Conservation (phyloP, 2,329 filamentous ascomycete genomes). For the Cladosporium oxysporum region DNA sequence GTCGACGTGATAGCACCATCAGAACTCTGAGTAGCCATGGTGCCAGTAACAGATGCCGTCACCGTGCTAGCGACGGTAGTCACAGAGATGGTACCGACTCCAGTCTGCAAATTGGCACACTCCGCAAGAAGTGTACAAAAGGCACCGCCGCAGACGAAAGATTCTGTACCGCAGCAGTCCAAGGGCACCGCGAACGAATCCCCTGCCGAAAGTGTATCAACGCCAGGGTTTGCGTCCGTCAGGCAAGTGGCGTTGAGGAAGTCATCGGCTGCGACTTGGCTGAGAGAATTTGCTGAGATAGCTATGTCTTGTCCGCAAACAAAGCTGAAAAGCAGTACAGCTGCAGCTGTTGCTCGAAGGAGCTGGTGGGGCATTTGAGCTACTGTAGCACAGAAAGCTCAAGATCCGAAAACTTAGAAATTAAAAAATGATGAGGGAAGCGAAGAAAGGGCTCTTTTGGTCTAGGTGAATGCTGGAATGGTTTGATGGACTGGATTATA, state of each 20-base stretch:
- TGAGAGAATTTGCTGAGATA: background rate
- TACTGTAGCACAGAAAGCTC: background rate
- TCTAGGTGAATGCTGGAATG: background rate
- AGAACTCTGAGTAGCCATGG: background rate
- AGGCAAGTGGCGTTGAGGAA: conserved; percentile 11
- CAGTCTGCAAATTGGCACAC: background rate
- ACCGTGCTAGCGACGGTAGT: background rate
- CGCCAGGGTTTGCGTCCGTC: background rate
- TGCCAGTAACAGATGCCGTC: conserved; percentile 6
- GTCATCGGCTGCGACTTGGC: conserved; percentile 7
- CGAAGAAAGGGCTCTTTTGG: background rate
- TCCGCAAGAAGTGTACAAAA: conserved; percentile 3
- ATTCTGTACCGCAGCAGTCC: conserved; percentile 7
- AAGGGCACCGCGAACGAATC: conserved; percentile 3
- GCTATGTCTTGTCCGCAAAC: background rate
- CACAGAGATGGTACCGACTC: background rate
- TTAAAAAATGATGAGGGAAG: background rate
- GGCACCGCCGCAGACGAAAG: background rate
- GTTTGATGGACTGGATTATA: background rate
- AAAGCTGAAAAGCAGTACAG: conserved; percentile 4
- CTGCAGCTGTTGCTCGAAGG: background rate
- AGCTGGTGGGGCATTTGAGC: conserved; percentile 4
- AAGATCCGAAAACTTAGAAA: too few relatives aligned
- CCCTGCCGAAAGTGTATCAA: background rate
- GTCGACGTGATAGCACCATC: background rate